Conservation (phyloP, 768 basidiomycete genomes). For the Rubroboletus pulcherrimus region DNA sequence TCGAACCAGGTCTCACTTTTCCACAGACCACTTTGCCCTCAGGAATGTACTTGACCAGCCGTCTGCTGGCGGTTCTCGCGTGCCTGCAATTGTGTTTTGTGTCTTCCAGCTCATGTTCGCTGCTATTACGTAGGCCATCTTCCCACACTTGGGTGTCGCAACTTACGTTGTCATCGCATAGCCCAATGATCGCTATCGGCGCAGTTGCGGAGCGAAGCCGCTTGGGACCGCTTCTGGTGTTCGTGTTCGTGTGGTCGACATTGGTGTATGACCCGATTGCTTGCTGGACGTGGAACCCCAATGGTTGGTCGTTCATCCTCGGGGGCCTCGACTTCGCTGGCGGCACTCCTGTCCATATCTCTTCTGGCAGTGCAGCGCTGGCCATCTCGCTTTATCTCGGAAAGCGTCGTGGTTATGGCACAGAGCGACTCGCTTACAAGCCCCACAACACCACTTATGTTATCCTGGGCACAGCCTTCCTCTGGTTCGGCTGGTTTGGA, state of each 20-base stretch:
- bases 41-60: slow-evolving; percentile 72
- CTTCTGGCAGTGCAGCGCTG: slow-evolving; percentile 86
- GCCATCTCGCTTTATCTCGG: slow-evolving; percentile 91
- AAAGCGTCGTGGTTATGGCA: slow-evolving; percentile 87
- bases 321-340: slow-evolving; percentile 93
- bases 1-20: not conserved
- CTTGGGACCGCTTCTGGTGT: slow-evolving; percentile 82
- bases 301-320: slow-evolving; percentile 69
- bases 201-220: slow-evolving; percentile 88
- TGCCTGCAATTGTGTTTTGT: slow-evolving; percentile 75
- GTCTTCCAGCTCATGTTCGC: slow-evolving; percentile 93
- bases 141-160: not conserved
- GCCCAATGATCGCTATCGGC: slow-evolving; percentile 85
- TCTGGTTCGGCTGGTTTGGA: slow-evolving; percentile 96
- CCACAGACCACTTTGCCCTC: slow-evolving; percentile 75
- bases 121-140: slow-evolving; percentile 63
- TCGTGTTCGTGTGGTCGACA: slow-evolving; percentile 87
- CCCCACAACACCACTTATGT: slow-evolving; percentile 94
- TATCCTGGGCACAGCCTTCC: slow-evolving; percentile 86
- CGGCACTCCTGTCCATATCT: slow-evolving; percentile 95
- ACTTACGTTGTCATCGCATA: slow-evolving; percentile 28
- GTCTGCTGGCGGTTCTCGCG: slow-evolving; percentile 64
- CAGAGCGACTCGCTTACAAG: slow-evolving; percentile 86
- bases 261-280: slow-evolving; percentile 93
- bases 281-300: slow-evolving; percentile 92